Percentiles rank a stretch among this genome's conserved stretches.
These are phyloP conservation scores for Ceratobasidium sp. DNA, from an alignment of 1,284 basidiomycete genomes.

Conservation along the genomic window DNA sequence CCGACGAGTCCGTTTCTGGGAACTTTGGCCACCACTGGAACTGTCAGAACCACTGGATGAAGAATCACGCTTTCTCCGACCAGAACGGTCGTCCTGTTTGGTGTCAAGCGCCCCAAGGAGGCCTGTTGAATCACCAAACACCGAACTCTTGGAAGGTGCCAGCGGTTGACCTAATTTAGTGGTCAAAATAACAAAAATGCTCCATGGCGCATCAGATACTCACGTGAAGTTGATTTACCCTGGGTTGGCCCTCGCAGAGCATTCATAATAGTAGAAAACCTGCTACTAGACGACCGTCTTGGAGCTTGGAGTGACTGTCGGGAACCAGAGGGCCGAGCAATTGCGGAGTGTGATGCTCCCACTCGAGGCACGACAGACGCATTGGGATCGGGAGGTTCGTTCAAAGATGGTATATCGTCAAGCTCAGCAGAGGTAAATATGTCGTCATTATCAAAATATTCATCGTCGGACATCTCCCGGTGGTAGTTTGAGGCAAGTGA, in stretches of 20 bases:
- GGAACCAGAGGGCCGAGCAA: background rate
- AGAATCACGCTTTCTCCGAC: background rate
- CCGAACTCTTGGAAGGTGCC: background rate
- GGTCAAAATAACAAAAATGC: background rate
- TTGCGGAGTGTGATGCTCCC: background rate
- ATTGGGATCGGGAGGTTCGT: slow-evolving; percentile 2
- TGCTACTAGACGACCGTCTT: background rate
- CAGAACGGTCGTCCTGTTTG: background rate
- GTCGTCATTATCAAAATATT: slow-evolving; percentile 38
- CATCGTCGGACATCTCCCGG: slow-evolving; percentile 41
- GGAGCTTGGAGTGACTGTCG: slow-evolving; percentile 1
- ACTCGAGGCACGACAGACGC: background rate
- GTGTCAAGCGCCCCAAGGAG: background rate
- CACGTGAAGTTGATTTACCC: background rate
- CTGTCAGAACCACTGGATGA: slow-evolving; percentile 13
- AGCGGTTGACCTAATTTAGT: background rate
- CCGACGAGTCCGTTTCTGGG: slow-evolving; percentile 2
- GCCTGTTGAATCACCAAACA: slow-evolving; percentile 22
- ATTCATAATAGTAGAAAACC: slow-evolving; percentile 42
- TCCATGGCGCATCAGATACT: background rate
- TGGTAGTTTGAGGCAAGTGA: slow-evolving; percentile 7
- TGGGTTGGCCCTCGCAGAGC: slow-evolving; percentile 5
- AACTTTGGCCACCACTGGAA: background rate
- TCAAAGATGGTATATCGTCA: slow-evolving; percentile 13
- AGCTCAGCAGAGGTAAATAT: slow-evolving; percentile 32